phyloP scores from a whole-genome alignment of 495 filamentous ascomycete species.

The Cryomyces minteri region DNA sequence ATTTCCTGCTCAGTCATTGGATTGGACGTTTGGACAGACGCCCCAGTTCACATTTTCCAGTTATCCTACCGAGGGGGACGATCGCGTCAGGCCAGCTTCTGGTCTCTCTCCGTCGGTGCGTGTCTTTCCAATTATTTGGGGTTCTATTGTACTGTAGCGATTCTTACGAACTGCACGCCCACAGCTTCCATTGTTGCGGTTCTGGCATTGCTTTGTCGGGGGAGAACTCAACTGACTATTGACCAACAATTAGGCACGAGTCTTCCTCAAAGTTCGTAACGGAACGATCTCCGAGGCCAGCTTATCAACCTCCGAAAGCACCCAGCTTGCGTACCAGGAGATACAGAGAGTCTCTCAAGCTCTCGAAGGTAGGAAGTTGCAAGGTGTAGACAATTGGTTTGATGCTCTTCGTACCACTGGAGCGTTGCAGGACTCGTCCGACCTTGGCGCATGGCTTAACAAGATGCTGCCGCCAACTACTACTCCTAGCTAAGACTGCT shows the following conservation, averaged over 20 bases:
- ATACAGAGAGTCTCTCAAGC: background rate
- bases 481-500: too few species aligned
- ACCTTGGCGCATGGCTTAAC: background rate
- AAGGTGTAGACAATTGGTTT: constrained; percentile 25
- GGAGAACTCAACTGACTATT: background rate
- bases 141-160: constrained; percentile 1
- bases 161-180: background rate
- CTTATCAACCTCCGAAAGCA: constrained; percentile 1
- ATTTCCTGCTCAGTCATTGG: constrained; percentile 30
- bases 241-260: constrained; percentile 2
- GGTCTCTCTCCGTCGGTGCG: constrained; percentile 5
- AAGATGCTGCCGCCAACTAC: background rate
- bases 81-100: constrained; percentile 5
- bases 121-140: constrained; percentile 1
- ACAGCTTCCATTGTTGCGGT: background rate
- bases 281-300: constrained; percentile 5
- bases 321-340: constrained; percentile 2
- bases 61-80: constrained; percentile 13
- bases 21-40: constrained; percentile 75
- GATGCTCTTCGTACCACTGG: background rate
- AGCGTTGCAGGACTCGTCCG: background rate
- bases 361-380: constrained; percentile 14
- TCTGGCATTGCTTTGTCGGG: background rate
- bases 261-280: constrained; percentile 9
- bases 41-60: constrained; percentile 66